A percentile compares a stretch with the other conserved stretches of the same genome.
Conservation (phyloP, 2,329 filamentous ascomycete genomes). For the Pyrenochaeta sp. region DNA sequence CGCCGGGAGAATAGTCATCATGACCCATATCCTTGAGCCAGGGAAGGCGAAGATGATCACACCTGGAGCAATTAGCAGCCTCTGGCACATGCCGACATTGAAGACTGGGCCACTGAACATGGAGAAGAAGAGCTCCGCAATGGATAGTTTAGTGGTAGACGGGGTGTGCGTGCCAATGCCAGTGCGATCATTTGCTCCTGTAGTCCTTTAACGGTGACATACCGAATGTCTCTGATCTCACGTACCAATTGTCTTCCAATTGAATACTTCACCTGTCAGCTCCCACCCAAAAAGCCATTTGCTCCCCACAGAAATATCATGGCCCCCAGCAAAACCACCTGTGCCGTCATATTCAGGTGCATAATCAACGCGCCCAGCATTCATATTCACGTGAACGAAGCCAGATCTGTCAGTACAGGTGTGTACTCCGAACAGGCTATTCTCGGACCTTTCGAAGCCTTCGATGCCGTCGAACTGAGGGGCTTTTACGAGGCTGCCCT, state of each 20-base stretch:
- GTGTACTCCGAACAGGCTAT: constrained; percentile 40
- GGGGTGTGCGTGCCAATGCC: constrained; percentile 11
- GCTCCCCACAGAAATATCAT: constrained; percentile 14
- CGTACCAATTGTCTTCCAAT: constrained; percentile 50
- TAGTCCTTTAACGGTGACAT: background rate
- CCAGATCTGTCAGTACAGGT: constrained; percentile 31
- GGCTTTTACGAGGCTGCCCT: constrained; percentile 52
- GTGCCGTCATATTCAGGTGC: constrained; percentile 16
- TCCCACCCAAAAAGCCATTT: constrained; percentile 46
- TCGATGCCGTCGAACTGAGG: constrained; percentile 51
- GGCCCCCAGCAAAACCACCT: constrained; percentile 13
- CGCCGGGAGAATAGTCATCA: background rate
- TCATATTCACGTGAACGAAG: constrained; percentile 40
- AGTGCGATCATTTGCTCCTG: constrained; percentile 17
- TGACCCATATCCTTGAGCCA: constrained; percentile 10
- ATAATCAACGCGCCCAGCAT: constrained; percentile 14
- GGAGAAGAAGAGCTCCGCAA: background rate
- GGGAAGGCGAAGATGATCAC: constrained; percentile 11
- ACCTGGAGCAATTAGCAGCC: background rate
- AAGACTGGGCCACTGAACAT: background rate
- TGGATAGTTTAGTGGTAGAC: background rate
- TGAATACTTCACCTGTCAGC: constrained; percentile 44
- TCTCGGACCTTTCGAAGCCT: constrained; percentile 49
- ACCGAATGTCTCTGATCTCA: background rate
- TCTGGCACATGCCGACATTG: background rate